Base-by-base conservation (phyloP, 2,329 filamentous ascomycete species). In the Nigrospora sphaerica region DNA sequence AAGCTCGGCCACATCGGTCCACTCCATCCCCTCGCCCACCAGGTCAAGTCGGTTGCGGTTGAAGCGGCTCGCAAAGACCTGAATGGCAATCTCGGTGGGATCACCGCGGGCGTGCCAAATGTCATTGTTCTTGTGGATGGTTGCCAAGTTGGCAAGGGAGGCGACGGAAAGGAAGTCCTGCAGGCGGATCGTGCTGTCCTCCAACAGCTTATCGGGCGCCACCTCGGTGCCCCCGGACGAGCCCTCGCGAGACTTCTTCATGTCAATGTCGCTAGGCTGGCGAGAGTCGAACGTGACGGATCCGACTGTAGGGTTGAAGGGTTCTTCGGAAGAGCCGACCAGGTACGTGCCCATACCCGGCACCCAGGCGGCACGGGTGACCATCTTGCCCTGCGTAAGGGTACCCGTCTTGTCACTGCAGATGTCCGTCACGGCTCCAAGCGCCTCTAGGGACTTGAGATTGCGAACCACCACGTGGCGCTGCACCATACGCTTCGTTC, bases 31-130 rank as follows among this genome's bases (percentile, higher is more conserved):
- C 1, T 75, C 66, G 6, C 74, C 77, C 31, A 71, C 71, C 55
- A 78, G 72, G 14, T 67, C 65, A 16, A 73, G 67, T 35, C 78
- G 70, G 50, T 81, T 80, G 71, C 75, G 78, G 49, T 75, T 70
- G 56, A 87, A 86, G 14, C 84, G 80, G 33, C 75, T 78, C 12
- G 82, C 80, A 53, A 87, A 83, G 1, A 87, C 83, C 55, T 87
- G 81, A 31, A 88, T 83, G 6, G 84, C 84, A 46, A 87, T 85
- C 55, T 87, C 84, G 1, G 84, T 87, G 0, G 81, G 80, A 54
- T 85, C 80, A 36, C 81, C 82, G 44, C 78, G 74, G 36, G 79
- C 78, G 42, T 74, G 69, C 81, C 81, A 85, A 1, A 67, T 65
- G 2, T 68, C 64, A 39, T 68, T 64, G 41, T 64, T 56, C 39